Base-by-base conservation (phyloP, 257 asterid genomes). In the Fraxinus pennsylvanica region DNA sequence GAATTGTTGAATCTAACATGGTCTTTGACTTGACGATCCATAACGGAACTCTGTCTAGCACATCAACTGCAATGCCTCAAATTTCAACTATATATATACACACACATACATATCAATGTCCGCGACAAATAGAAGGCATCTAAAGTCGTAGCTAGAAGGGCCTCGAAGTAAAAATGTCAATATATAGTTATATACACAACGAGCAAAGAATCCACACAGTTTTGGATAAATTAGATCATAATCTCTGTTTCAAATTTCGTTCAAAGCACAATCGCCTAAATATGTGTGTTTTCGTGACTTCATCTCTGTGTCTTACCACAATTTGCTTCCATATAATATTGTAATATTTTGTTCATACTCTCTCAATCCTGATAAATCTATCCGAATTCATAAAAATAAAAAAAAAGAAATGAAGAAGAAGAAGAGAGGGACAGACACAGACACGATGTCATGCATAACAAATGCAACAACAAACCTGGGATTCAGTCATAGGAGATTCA, bases 21-120 rank as follows among this genome's bases (percentile, higher is more conserved):
- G 33, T 82, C 91, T 80, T 84, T 88, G 41, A 70, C 81, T 69
- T 50, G 81, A 33, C 78, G 81, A 75, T 86, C 90, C 90, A 87
- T 81, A 21, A 59, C 67, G 38, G 35, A 73, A 76, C 77, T 79
- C 81, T 71, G 66, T 74, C 81, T 77, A 57, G 69, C 80, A 50
- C 50, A 39, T 72, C 61, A 63, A 68, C 80, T 82, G 82, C 68
- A 68, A 73, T 52, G 15, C 63, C 61, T 72, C 65, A 63, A 77
- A n/a, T 17, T 35, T 32, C 41, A 71, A 63, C 74, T 67, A 29
- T 47, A n/a, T 25, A 69, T 45, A 39, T 22, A 10, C 41, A 74
- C 3, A 25, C 27, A 25, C 27, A 47, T 15, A 50, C 15, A 52
- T 5, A 17, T 17, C 61, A 52, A 6, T 6, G 0, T 15, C n/a